Percentiles rank a stretch among this genome's conserved stretches.
phyloP scores from a whole-genome alignment of 2,329 filamentous ascomycete species.

The Dothiorella sarmentorum region DNA sequence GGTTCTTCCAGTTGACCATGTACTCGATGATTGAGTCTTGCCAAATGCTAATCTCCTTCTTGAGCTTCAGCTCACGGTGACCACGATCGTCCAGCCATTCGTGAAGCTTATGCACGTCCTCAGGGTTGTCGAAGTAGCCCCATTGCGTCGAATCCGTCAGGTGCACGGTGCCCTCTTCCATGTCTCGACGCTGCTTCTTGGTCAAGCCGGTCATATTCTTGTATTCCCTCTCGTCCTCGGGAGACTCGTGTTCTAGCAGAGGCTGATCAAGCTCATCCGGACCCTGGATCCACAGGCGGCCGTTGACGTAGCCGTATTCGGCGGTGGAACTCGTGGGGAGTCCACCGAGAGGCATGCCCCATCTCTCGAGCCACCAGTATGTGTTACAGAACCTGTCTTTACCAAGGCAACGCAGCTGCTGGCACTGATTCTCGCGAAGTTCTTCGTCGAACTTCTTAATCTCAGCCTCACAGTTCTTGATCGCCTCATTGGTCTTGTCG shows the following conservation, averaged over 20 bases:
- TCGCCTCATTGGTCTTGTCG: conserved; percentile 75
- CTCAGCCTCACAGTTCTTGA: conserved; percentile 79
- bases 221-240: conserved; percentile 65
- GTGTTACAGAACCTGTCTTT: conserved; percentile 97
- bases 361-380: conserved; percentile 99
- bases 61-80: conserved; percentile 77
- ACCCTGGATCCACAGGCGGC: conserved; percentile 93
- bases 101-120: conserved; percentile 73
- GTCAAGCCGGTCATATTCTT: conserved; percentile 59
- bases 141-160: conserved; percentile 77
- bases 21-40: conserved; percentile 71
- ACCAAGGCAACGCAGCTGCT: conserved; percentile 81
- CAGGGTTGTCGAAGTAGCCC: conserved; percentile 84
- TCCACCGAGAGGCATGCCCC: conserved; percentile 93
- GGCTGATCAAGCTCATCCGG: conserved; percentile 83
- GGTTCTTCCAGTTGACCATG: conserved; percentile 76
- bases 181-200: conserved; percentile 76
- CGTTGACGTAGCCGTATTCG: conserved; percentile 84
- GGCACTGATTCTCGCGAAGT: conserved; percentile 88
- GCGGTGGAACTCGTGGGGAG: conserved; percentile 85
- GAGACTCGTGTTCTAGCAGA: conserved; percentile 74
- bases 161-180: conserved; percentile 79
- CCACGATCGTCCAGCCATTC: conserved; percentile 87
- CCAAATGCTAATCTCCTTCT: conserved; percentile 78
- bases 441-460: conserved; percentile 87